Evolutionary conservation across 768 basidiomycete species (phyloP), one percentile per base, ranked within the genome.

Genomic region (Agrocybe praecox): DNA sequence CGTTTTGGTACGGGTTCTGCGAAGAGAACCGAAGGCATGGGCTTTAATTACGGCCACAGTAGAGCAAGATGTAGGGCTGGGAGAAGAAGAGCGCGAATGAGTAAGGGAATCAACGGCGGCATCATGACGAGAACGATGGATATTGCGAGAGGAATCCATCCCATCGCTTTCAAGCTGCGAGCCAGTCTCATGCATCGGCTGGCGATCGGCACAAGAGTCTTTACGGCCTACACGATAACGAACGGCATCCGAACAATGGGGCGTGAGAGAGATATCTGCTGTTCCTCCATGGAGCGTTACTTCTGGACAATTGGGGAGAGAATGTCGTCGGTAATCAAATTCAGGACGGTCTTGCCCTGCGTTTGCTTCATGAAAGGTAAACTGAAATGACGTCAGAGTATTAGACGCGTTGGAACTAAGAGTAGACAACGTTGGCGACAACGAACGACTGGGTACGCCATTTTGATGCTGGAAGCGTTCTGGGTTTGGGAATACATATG

Each of bases 31-130:
- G 68, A 94, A 94, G 36, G 92, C 88, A 68, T 94, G 91, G 43
- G 92, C 92, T 74, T 94, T 94, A 74, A 94, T 92, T 55, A 94
- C 91, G 52, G 92, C 92, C 46, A 94, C 82, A 26, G 92, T 94
- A 22, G 89, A 88, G 49, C 88, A 91, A 67, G 92, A 72, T 18
- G 80, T 71, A 52, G 74, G 68, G 57, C 68, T 66, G 43, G 80
- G 79, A 11, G 81, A 82, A 42, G 77, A 75, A 3, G 82, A 81
- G 48, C 79, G 79, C n/a, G 81, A 73, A 64, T 77, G 79, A 33
- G 82, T 74, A 23, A 77, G 79, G 26, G 83, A 75, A 21, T 76
- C 71, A 52, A 65, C 9, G 26, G 26, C 69, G 18, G 76, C 73
- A 52, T 74, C 71, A 49, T 80, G 81, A 50, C 83, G 82, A 54